Evolutionary conservation across 1,139 yeast genomes (phyloP).

Genomic region (Taphrina deformans): DNA sequence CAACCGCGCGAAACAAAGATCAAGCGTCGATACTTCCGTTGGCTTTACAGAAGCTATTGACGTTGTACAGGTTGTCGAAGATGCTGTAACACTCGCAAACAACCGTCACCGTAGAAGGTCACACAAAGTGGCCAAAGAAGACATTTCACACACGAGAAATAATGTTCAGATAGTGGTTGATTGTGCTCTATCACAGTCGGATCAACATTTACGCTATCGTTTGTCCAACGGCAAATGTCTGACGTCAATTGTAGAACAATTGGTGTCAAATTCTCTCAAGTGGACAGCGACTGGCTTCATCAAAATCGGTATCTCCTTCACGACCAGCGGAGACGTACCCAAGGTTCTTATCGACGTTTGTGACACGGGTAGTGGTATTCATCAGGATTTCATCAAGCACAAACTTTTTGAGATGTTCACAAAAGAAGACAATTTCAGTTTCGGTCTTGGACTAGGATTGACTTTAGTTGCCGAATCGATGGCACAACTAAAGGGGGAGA

Average conservation of each 20-base stretch:
- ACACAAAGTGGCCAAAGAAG: background rate
- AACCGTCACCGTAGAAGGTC: background rate
- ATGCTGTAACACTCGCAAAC: slow-evolving; percentile 1
- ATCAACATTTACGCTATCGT: background rate
- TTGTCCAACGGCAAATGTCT: background rate
- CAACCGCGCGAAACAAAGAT: background rate
- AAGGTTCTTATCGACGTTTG: slow-evolving; percentile 51
- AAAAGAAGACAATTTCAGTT: slow-evolving; percentile 90
- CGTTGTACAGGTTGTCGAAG: slow-evolving; percentile 8
- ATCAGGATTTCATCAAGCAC: slow-evolving; percentile 74
- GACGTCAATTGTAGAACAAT: background rate
- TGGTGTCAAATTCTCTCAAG: slow-evolving; percentile 8
- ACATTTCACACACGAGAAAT: background rate
- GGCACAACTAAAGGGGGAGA: slow-evolving; percentile 2
- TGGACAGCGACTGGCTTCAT: slow-evolving; percentile 8
- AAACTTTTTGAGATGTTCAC: slow-evolving; percentile 75
- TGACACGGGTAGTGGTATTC: slow-evolving; percentile 79
- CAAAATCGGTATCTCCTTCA: background rate
- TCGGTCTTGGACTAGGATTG: slow-evolving; percentile 43
- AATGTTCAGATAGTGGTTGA: background rate
- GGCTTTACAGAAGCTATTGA: background rate
- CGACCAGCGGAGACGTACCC: background rate
- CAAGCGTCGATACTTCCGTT: background rate
- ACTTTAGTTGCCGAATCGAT: slow-evolving; percentile 14
- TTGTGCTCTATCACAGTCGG: background rate